Conservation (phyloP, 2,329 filamentous ascomycete species). For the Aureobasidium sp. region DNA sequence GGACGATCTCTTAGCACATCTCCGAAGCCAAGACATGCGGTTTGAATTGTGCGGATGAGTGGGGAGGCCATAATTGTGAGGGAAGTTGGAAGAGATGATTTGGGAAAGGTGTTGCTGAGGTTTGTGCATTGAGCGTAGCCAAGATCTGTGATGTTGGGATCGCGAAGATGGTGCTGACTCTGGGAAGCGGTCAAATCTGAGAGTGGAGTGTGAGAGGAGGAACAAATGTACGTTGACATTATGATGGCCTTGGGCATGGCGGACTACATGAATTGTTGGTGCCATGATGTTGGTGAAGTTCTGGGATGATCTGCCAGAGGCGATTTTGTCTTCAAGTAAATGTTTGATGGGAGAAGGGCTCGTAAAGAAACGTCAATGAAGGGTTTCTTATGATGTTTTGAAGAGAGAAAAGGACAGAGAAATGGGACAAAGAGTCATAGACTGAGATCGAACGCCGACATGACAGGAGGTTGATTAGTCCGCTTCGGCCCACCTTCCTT, state of each 20-base stretch:
- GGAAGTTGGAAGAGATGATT: constrained; percentile 58
- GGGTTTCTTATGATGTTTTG: too few species aligned
- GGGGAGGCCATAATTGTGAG: constrained; percentile 63
- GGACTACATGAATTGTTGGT: constrained; percentile 58
- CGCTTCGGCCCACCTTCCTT: constrained; percentile 2
- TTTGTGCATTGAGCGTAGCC: constrained; percentile 66
- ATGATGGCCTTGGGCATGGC: constrained; percentile 70
- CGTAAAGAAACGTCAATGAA: too few species aligned
- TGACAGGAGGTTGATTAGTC: constrained; percentile 2
- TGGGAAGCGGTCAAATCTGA: not conserved
- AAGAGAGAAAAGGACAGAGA: not conserved
- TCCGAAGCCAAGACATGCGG: constrained; percentile 39
- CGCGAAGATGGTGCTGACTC: constrained; percentile 43
- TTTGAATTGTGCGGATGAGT: constrained; percentile 73
- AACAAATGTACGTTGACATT: constrained; percentile 51
- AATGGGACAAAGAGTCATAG: not conserved
- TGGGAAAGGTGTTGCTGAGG: constrained; percentile 57
- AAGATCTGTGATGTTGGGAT: constrained; percentile 67
- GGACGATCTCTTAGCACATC: not conserved
- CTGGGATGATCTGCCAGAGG: not conserved
- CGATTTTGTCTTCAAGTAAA: too few species aligned
- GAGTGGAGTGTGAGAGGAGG: too few species aligned
- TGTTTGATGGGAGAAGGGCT: too few species aligned
- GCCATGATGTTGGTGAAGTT: constrained; percentile 23
- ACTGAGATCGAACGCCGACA: not conserved